These are phyloP conservation scores for Bauhinia variegata DNA, from an alignment of 306 rosid genomes.

Conservation along the genomic window DNA sequence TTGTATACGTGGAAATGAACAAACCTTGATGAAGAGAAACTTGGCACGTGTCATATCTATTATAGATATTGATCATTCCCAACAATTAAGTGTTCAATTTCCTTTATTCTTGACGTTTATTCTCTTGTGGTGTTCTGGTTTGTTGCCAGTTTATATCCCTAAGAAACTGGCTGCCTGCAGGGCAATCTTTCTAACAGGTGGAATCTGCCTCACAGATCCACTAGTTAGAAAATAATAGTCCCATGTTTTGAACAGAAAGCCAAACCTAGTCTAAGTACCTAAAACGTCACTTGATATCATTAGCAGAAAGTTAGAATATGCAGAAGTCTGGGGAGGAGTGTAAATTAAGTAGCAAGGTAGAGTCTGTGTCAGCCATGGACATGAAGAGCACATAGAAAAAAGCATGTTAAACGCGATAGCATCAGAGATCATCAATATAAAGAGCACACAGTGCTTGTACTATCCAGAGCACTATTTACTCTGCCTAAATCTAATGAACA, in stretches of 20 bases:
- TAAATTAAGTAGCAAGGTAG: no score
- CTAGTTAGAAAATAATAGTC: neutral
- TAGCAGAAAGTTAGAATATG: no score
- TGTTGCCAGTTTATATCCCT: neutral
- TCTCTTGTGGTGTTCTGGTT: no score
- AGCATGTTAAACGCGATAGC: no score
- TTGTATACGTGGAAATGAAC: neutral
- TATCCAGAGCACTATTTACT: no score
- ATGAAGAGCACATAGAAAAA: no score
- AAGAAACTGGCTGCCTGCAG: neutral
- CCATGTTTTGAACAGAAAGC: neutral
- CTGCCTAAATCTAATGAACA: no score
- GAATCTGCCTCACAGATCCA: neutral
- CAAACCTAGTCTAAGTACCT: neutral
- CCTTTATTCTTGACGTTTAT: neutral
- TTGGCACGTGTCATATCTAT: neutral
- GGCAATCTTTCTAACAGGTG: neutral
- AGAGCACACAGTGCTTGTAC: no score
- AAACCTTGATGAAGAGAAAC: neutral
- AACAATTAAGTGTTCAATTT: neutral
- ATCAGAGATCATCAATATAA: no score
- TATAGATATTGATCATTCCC: neutral
- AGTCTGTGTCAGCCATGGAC: no score
- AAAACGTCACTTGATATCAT: no score
- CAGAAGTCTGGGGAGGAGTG: no score